A percentile compares a stretch with the other conserved stretches of the same genome.
Evolutionary conservation across 2,329 filamentous ascomycete species (phyloP).

Genomic region (Gnomoniopsis sp.): DNA sequence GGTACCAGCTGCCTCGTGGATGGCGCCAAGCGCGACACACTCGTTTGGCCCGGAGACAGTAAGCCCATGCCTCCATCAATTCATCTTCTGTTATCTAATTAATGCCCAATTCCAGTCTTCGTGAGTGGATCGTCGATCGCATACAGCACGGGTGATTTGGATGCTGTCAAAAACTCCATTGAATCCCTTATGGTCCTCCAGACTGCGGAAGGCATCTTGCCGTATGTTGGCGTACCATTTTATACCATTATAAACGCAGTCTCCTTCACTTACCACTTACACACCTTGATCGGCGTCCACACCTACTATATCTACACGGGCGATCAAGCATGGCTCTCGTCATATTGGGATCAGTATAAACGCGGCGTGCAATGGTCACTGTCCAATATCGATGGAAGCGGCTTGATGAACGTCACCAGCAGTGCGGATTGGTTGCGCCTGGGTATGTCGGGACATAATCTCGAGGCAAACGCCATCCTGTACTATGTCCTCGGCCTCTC

Average conservation of each 20-base stretch:
- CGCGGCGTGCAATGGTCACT: slow-evolving; percentile 40
- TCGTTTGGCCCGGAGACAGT: slow-evolving; percentile 59
- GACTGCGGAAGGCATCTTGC: slow-evolving; percentile 31
- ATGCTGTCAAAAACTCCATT: slow-evolving; percentile 46
- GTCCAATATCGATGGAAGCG: slow-evolving; percentile 32
- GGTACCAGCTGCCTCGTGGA: slow-evolving; percentile 37
- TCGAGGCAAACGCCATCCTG: slow-evolving; percentile 50
- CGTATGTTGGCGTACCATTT: slow-evolving; percentile 47
- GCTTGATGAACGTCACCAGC: slow-evolving; percentile 47
- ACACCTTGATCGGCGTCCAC: slow-evolving; percentile 55
- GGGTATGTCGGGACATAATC: slow-evolving; percentile 47
- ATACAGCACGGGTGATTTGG: slow-evolving; percentile 51
- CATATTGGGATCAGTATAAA: slow-evolving; percentile 46
- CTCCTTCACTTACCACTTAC: slow-evolving; percentile 56
- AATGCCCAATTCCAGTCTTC: slow-evolving; percentile 31
- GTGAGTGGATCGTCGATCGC: slow-evolving; percentile 53
- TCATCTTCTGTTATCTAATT: no score
- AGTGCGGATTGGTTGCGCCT: slow-evolving; percentile 49
- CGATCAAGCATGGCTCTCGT: slow-evolving; percentile 43
- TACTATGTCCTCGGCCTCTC: slow-evolving; percentile 48
- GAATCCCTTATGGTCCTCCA: slow-evolving; percentile 45
- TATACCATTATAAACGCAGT: slow-evolving; percentile 18
- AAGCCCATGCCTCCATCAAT: no score
- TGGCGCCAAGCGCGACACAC: slow-evolving; percentile 56
- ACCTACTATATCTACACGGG: slow-evolving; percentile 56